Conservation (phyloP, 148 eudicot species). For the Vaccinium corymbosum region DNA sequence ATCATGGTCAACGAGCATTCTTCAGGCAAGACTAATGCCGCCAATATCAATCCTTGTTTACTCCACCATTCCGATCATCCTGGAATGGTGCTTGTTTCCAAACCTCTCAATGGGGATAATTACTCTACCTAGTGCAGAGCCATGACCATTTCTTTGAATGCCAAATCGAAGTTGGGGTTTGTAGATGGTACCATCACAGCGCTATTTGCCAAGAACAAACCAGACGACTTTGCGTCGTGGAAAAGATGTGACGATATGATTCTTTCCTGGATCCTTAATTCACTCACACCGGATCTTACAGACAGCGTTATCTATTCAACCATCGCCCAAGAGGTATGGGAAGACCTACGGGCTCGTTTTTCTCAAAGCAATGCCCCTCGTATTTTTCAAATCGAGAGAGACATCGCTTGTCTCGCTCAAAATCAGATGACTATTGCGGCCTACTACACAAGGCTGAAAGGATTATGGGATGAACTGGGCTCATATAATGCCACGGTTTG, state of each 20-base stretch:
- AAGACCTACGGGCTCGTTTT: not conserved
- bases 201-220: not conserved
- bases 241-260: not conserved
- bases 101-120: not conserved
- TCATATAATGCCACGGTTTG: not conserved
- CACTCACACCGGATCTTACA: not conserved
- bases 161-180: not conserved
- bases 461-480: slow-evolving; percentile 5
- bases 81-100: not conserved
- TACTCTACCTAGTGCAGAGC: not conserved
- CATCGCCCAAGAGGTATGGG: slow-evolving; percentile 5
- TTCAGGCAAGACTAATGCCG: not conserved
- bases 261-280: not conserved
- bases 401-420: not conserved
- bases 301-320: not conserved
- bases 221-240: not conserved
- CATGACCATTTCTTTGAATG: not conserved
- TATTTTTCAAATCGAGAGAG: not conserved
- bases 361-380: not conserved
- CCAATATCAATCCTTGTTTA: not conserved
- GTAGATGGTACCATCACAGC: not conserved
- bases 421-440: not conserved
- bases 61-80: not conserved
- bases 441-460: not conserved
- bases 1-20: not conserved